Conservation (phyloP, 768 basidiomycete genomes). For the Paxillus rubicundulus region DNA sequence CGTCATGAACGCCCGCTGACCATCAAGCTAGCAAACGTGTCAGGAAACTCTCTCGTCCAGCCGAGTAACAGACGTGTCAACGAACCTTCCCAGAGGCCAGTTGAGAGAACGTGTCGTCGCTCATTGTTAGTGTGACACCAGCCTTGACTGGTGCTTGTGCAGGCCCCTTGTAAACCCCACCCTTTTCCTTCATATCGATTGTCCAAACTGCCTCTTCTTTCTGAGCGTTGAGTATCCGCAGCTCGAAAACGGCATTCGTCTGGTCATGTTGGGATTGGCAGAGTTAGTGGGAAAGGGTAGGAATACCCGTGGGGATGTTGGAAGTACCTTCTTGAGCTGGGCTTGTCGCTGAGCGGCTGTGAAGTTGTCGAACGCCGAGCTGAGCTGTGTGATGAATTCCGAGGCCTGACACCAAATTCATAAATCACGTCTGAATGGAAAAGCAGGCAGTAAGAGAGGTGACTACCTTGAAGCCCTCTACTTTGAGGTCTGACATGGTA, state of each 20-base stretch:
- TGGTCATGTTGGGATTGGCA: conserved; percentile 24
- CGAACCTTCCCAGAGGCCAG: conserved; percentile 72
- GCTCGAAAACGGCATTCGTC: conserved; percentile 88
- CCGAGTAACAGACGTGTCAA: neutral
- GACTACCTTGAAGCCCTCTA: conserved; percentile 68
- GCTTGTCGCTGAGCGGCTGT: conserved; percentile 61
- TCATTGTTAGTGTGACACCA: conserved; percentile 78
- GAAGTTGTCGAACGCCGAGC: conserved; percentile 48
- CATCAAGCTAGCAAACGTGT: conserved; percentile 56
- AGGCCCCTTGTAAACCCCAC: conserved; percentile 70
- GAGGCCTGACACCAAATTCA: conserved; percentile 50
- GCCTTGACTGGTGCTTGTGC: conserved; percentile 51
- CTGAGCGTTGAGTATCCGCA: conserved; percentile 70
- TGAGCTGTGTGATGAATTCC: conserved; percentile 55
- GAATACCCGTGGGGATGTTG: neutral
- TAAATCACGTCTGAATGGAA: neutral
- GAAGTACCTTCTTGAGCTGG: conserved; percentile 72
- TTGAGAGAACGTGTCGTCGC: conserved; percentile 70
- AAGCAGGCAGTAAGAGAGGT: neutral
- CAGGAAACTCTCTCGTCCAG: neutral
- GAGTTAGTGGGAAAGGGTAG: neutral
- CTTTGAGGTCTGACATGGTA: conserved; percentile 71
- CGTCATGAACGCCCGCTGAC: conserved; percentile 95
- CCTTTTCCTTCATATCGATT: conserved; percentile 88
- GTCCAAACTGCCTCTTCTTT: conserved; percentile 82